These are phyloP conservation scores for Boletellus ananiceps DNA, from an alignment of 768 basidiomycete genomes.

Conservation along the genomic window DNA sequence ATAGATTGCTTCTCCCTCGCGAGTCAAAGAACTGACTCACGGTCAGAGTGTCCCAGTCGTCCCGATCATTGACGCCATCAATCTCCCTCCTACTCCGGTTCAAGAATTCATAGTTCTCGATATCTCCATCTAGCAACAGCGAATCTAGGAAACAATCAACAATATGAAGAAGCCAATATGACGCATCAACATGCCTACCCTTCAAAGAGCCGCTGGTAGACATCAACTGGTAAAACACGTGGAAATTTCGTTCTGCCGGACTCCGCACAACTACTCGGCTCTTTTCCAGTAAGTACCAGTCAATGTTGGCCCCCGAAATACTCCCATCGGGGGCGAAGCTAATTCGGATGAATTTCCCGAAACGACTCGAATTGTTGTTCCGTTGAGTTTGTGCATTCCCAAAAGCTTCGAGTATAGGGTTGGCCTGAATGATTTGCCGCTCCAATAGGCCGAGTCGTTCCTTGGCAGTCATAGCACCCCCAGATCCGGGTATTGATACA, in stretches of 20 bases:
- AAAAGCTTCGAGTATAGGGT: slow-evolving; percentile 95
- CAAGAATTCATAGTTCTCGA: slow-evolving; percentile 86
- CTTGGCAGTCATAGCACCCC: slow-evolving; percentile 52
- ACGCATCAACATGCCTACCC: slow-evolving; percentile 39
- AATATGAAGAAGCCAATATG: slow-evolving; percentile 5
- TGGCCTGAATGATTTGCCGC: slow-evolving; percentile 94
- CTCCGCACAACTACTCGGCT: slow-evolving; percentile 87
- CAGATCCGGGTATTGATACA: slow-evolving; percentile 41
- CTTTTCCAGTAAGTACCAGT: slow-evolving; percentile 99
- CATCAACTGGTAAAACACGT: slow-evolving; percentile 95
- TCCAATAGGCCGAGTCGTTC: slow-evolving; percentile 85
- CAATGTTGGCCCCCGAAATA: slow-evolving; percentile 96
- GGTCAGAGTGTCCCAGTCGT: slow-evolving; percentile 81
- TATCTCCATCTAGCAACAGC: slow-evolving; percentile 65
- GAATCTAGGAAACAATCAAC: slow-evolving; percentile 44
- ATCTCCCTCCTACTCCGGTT: slow-evolving; percentile 86
- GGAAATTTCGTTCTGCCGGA: slow-evolving; percentile 88
- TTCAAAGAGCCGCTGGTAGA: slow-evolving; percentile 68
- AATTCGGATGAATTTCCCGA: slow-evolving; percentile 97
- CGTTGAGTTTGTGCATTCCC: slow-evolving; percentile 98
- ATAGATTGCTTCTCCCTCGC: not conserved
- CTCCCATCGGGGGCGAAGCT: slow-evolving; percentile 90
- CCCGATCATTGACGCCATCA: slow-evolving; percentile 90
- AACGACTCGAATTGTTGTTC: slow-evolving; percentile 98
- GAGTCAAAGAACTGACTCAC: slow-evolving; percentile 34